Conservation (phyloP, 1,284 basidiomycete genomes). For the Austroboletus novae-zelandiae region DNA sequence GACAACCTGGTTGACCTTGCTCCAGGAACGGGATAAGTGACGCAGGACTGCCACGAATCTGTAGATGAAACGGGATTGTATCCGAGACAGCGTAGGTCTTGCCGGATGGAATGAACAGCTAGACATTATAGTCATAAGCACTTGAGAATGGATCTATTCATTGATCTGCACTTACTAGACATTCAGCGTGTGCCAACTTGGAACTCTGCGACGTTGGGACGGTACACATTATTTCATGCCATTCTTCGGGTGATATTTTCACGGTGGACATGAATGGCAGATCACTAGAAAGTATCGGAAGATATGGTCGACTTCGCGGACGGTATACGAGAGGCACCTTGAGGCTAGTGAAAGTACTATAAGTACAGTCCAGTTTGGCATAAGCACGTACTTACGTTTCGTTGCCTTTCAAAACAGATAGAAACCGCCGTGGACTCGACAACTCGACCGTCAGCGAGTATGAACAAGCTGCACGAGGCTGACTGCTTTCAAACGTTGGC, state of each 20-base stretch:
- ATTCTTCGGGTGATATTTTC: constrained; percentile 32
- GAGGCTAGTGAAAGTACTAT: constrained; percentile 15
- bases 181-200: constrained; percentile 22
- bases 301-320: constrained; percentile 24
- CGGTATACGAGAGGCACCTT: constrained; percentile 24
- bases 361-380: not conserved
- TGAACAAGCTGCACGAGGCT: constrained; percentile 15
- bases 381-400: constrained; percentile 16
- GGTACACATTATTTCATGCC: constrained; percentile 29
- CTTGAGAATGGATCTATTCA: not conserved
- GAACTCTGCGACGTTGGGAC: constrained; percentile 22
- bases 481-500: constrained; percentile 22
- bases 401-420: constrained; percentile 18
- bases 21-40: constrained; percentile 31
- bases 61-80: constrained; percentile 33
- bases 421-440: constrained; percentile 19
- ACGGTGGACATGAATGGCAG: constrained; percentile 29
- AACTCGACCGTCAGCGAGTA: constrained; percentile 27
- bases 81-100: constrained; percentile 27
- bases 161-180: constrained; percentile 23
- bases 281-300: constrained; percentile 26
- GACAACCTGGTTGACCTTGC: constrained; percentile 7
- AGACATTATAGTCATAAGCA: not conserved
- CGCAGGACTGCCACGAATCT: constrained; percentile 24
- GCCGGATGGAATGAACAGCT: constrained; percentile 32